A percentile compares a stretch with the other conserved stretches of the same genome.
Conservation (phyloP, 2,329 filamentous ascomycete species). For the Cladophialophora bantiana region DNA sequence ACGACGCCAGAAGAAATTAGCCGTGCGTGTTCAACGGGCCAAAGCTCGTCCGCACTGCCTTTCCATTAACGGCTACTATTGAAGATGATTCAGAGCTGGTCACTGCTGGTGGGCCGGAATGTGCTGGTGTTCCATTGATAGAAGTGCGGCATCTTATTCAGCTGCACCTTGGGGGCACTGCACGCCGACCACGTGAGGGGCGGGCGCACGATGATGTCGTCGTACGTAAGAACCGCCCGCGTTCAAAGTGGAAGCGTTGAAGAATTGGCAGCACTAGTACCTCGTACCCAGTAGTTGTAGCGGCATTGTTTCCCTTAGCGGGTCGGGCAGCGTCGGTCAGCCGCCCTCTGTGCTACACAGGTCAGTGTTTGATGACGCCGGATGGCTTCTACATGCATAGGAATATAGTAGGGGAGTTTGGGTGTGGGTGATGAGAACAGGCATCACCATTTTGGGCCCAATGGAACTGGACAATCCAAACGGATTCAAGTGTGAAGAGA, state of each 20-base stretch:
- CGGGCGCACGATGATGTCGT: conserved; percentile 30
- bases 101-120: not conserved
- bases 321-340: conserved; percentile 4
- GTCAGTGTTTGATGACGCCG: not conserved
- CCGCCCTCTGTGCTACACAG: not conserved
- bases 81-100: conserved; percentile 10
- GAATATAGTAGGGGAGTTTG: not conserved
- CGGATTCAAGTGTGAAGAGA: not conserved
- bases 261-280: not conserved
- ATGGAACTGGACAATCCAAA: not conserved
- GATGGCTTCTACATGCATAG: not conserved
- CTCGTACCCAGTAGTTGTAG: not conserved
- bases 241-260: conserved; percentile 10
- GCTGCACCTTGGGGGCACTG: not conserved
- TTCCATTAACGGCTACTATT: not conserved
- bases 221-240: conserved; percentile 10
- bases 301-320: conserved; percentile 11
- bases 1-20: not conserved
- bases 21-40: not conserved
- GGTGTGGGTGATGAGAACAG: conserved; percentile 11
- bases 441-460: conserved; percentile 4
- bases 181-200: conserved; percentile 24
- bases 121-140: conserved; percentile 3
- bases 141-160: conserved; percentile 8
- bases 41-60: not conserved